Percentiles rank a stretch among this genome's conserved stretches.
These are phyloP conservation scores for Martiniozyma abietophila DNA, from an alignment of 805 yeast species.

Conservation along the genomic window DNA sequence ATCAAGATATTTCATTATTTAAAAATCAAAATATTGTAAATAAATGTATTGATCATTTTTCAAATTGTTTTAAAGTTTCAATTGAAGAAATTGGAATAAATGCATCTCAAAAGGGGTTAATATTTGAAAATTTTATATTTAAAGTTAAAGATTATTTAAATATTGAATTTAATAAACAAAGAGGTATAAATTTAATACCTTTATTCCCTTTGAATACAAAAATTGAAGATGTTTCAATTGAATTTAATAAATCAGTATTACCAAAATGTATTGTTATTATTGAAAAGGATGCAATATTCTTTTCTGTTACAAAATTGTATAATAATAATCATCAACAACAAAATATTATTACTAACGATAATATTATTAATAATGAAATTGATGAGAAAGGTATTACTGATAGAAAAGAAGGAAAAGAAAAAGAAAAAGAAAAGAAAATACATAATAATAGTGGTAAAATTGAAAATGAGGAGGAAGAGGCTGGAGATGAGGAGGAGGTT, in stretches of 20 bases:
- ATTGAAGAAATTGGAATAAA: constrained; percentile 33
- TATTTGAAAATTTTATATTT: constrained; percentile 30
- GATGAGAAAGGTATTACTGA: too few species aligned
- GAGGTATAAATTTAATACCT: constrained; percentile 30
- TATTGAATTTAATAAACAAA: constrained; percentile 4
- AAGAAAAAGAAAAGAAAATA: too few species aligned
- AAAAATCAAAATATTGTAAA: constrained; percentile 34
- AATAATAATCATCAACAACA: too few species aligned
- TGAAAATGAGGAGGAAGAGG: constrained; percentile 4
- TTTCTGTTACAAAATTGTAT: too few species aligned
- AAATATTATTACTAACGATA: too few species aligned
- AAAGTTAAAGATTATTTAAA: neutral
- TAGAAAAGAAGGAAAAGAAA: too few species aligned
- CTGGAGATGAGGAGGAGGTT: constrained; percentile 13
- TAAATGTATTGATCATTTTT: constrained; percentile 29
- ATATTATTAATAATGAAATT: too few species aligned
- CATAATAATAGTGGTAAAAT: too few species aligned
- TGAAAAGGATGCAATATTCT: constrained; percentile 45
- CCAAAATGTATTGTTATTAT: constrained; percentile 32
- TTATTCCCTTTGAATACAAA: constrained; percentile 21
- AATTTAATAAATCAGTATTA: constrained; percentile 4
- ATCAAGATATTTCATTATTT: constrained; percentile 47
- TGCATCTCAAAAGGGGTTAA: constrained; percentile 49
- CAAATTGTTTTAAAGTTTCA: constrained; percentile 29
- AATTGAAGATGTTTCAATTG: constrained; percentile 12